These are phyloP conservation scores for Athelia sp. DNA, from an alignment of 1,284 basidiomycete genomes.

Conservation along the genomic window DNA sequence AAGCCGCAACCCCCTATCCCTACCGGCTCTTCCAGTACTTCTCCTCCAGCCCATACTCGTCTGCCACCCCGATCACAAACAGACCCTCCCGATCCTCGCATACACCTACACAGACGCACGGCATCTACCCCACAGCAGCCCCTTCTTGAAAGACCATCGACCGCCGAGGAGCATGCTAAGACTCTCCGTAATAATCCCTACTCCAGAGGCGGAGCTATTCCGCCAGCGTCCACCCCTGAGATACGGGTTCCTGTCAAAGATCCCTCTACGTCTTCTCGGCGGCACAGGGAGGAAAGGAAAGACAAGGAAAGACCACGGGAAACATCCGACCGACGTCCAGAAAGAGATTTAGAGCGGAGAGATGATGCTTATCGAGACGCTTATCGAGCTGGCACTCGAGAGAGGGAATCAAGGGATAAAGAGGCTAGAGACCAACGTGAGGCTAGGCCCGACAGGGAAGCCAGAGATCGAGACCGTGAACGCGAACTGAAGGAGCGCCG, in stretches of 20 bases:
- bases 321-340: conserved; percentile 11
- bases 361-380: conserved; percentile 14
- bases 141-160: conserved; percentile 16
- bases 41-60: background rate
- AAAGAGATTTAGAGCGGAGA: conserved; percentile 13
- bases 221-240: background rate
- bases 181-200: background rate
- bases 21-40: background rate
- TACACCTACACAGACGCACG: conserved; percentile 10
- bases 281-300: conserved; percentile 13
- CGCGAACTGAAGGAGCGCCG: conserved; percentile 12
- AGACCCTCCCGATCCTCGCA: conserved; percentile 20
- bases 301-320: conserved; percentile 18
- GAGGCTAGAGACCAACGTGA: background rate
- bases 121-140: conserved; percentile 11
- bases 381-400: background rate
- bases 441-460: too few species aligned
- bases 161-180: conserved; percentile 17
- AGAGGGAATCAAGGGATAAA: background rate
- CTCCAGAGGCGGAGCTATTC: background rate
- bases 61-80: conserved; percentile 18
- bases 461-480: background rate
- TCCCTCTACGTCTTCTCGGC: conserved; percentile 1
- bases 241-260: background rate
- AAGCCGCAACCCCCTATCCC: background rate